A percentile compares a stretch with the other conserved stretches of the same genome.
phyloP scores from a whole-genome alignment of 1,284 basidiomycete species.

The Puccinia coronata region DNA sequence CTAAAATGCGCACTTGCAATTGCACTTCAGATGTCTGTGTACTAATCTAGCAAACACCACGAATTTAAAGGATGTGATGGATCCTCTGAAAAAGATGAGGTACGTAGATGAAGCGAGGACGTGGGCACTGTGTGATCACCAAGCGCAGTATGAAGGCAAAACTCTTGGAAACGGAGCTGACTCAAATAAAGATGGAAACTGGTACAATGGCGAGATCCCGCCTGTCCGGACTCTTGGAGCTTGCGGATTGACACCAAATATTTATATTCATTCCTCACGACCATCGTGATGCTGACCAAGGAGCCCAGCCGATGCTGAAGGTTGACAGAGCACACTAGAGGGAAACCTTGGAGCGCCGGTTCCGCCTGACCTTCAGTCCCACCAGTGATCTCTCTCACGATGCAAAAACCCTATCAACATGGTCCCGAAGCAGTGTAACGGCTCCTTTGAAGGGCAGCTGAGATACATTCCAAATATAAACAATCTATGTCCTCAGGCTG shows the following conservation, averaged over 20 bases:
- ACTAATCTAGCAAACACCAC: neutral
- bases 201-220: neutral
- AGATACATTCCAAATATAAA: slow-evolving; percentile 11
- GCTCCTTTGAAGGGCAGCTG: slow-evolving; percentile 29
- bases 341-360: slow-evolving; percentile 8
- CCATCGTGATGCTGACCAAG: slow-evolving; percentile 20
- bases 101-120: neutral
- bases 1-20: neutral
- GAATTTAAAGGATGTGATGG: neutral
- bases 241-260: slow-evolving; percentile 20
- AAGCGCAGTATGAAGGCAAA: neutral
- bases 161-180: slow-evolving; percentile 19
- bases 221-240: slow-evolving; percentile 8
- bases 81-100: neutral
- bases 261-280: slow-evolving; percentile 36
- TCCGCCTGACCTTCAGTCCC: slow-evolving; percentile 12
- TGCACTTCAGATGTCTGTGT: too few species aligned
- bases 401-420: slow-evolving; percentile 32
- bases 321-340: neutral
- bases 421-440: slow-evolving; percentile 28
- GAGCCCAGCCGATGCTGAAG: slow-evolving; percentile 2
- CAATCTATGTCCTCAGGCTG: slow-evolving; percentile 1
- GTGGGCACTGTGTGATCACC: slow-evolving; percentile 11
- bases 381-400: slow-evolving; percentile 28
- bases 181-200: slow-evolving; percentile 10